Conservation (phyloP, 352 stramenopile genomes). For the Phytophthora sp. region DNA sequence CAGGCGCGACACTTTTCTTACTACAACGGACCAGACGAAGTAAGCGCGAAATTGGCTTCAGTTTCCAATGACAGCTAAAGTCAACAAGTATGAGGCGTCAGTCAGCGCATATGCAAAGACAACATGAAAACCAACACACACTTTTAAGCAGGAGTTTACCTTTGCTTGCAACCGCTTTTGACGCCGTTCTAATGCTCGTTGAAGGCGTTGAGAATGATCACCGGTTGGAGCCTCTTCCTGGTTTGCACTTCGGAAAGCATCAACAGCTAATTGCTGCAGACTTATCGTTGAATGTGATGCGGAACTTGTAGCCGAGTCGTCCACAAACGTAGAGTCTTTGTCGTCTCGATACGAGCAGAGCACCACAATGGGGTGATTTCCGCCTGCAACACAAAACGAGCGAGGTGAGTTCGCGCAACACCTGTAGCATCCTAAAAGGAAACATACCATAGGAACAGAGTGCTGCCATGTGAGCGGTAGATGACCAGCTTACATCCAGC, state of each 20-base stretch:
- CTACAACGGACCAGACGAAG: no score
- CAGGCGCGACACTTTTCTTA: no score
- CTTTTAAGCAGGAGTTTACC: no score
- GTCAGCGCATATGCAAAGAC: no score
- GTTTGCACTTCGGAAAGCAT: conserved; percentile 4
- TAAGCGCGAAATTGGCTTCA: no score
- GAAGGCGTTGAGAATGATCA: conserved; percentile 40
- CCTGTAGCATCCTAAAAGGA: neutral
- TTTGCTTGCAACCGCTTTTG: conserved; percentile 53
- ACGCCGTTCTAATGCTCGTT: conserved; percentile 54
- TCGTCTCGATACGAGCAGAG: conserved; percentile 57
- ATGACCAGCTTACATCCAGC: conserved; percentile 65
- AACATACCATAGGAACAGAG: conserved; percentile 61
- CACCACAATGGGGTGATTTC: conserved; percentile 64
- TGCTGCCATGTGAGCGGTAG: conserved; percentile 65
- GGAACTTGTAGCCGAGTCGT: conserved; percentile 9
- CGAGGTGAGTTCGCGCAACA: no score
- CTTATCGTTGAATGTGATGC: conserved; percentile 3
- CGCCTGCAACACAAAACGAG: conserved; percentile 29
- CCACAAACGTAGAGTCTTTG: conserved; percentile 32
- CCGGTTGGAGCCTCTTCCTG: conserved; percentile 7
- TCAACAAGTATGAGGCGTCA: no score
- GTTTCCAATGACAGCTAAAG: no score
- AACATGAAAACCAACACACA: no score
- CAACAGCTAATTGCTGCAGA: conserved; percentile 15